Conservation (phyloP, 805 yeast species). For the Metschnikowia kofuensis region DNA sequence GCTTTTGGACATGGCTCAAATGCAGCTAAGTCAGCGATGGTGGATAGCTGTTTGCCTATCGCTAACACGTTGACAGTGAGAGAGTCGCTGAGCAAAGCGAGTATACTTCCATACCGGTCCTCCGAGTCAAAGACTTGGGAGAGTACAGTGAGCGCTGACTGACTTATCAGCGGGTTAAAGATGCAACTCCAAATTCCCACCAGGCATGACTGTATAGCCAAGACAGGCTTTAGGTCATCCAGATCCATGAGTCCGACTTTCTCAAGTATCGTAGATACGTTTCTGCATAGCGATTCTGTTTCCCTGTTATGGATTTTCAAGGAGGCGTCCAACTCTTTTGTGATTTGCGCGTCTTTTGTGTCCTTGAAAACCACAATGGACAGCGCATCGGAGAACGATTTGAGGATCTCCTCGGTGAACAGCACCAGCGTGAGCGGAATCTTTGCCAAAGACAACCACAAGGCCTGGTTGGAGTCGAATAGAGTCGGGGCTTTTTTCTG, state of each 20-base stretch:
- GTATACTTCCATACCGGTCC: conserved; percentile 77
- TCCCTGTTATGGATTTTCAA: conserved; percentile 31
- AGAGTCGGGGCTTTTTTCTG: conserved; percentile 13
- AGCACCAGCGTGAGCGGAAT: conserved; percentile 9
- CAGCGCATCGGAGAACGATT: conserved; percentile 19
- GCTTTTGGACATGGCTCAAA: conserved; percentile 77
- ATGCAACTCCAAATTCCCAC: conserved; percentile 74
- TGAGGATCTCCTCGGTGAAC: conserved; percentile 13
- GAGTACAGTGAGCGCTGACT: conserved; percentile 66
- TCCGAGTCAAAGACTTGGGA: conserved; percentile 72
- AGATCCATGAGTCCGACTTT: conserved; percentile 34
- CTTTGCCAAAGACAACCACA: conserved; percentile 13
- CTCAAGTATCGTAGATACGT: conserved; percentile 26
- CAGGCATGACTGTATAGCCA: conserved; percentile 37
- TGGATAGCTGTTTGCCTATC: conserved; percentile 43
- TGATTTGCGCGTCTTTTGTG: conserved; percentile 20
- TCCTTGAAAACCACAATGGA: conserved; percentile 22
- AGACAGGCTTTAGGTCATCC: conserved; percentile 20
- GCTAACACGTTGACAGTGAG: conserved; percentile 48
- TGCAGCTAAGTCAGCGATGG: conserved; percentile 45
- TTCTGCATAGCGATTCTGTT: conserved; percentile 20
- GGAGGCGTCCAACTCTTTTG: conserved; percentile 24
- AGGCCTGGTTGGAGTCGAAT: conserved; percentile 8
- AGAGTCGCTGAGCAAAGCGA: conserved; percentile 45
- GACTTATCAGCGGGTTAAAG: conserved; percentile 64